phyloP scores from a whole-genome alignment of 2,329 filamentous ascomycete species.

The Stachybotrys chlorohalonatus region DNA sequence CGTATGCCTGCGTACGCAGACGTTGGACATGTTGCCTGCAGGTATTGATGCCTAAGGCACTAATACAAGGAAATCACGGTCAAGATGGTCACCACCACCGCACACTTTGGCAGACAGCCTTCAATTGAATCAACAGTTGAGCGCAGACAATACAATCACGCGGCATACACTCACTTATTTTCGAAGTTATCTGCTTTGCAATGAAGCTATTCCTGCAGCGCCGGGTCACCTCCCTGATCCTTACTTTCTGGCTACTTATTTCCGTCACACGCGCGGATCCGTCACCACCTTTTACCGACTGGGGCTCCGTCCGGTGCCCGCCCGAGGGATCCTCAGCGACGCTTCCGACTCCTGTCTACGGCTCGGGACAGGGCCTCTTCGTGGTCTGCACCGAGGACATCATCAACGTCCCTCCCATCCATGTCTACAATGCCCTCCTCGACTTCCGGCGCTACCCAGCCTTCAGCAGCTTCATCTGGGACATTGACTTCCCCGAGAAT shows the following conservation, averaged over 20 bases:
- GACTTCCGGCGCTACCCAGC: slow-evolving; percentile 28
- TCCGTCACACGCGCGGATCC: background rate
- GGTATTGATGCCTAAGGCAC: too few relatives aligned
- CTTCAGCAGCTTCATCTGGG: slow-evolving; percentile 9
- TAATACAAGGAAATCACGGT: too few relatives aligned
- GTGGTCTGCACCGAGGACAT: slow-evolving; percentile 13
- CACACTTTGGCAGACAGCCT: too few relatives aligned
- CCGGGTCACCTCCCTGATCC: background rate
- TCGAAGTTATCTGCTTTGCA: background rate
- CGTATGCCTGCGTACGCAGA: too few relatives aligned
- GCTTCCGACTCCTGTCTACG: slow-evolving; percentile 3
- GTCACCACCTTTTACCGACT: slow-evolving; percentile 3
- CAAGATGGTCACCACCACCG: too few relatives aligned
- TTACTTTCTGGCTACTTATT: background rate
- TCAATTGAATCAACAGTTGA: too few relatives aligned
- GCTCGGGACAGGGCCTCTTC: slow-evolving; percentile 3
- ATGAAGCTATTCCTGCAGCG: background rate
- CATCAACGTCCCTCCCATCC: slow-evolving; percentile 22
- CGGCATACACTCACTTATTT: background rate
- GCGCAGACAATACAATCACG: too few relatives aligned
- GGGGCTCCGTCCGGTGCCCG: slow-evolving; percentile 2
- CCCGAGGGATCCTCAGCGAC: slow-evolving; percentile 1
- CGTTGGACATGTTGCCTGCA: too few relatives aligned
- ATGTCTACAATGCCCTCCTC: slow-evolving; percentile 5
- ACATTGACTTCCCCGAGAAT: slow-evolving; percentile 2